These are phyloP conservation scores for Trichomonas vaginalis DNA, from an alignment of 208 protist genomes.

Conservation along the genomic window DNA sequence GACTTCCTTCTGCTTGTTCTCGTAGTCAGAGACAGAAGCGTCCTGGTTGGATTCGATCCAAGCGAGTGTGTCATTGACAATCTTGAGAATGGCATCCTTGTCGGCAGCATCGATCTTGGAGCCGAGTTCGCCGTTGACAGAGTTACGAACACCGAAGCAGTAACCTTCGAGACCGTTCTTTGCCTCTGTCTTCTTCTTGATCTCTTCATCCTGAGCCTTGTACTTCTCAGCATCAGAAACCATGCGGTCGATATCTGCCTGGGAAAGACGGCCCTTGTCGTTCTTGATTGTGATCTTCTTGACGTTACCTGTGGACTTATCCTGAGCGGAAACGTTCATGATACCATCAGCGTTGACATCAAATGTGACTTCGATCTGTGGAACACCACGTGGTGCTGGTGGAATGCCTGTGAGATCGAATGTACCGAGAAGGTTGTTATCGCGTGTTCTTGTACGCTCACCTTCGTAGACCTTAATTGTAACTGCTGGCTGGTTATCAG, in stretches of 20 bases:
- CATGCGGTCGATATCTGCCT: conserved; percentile 54
- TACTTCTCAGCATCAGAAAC: conserved; percentile 36
- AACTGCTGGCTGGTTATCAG: conserved; percentile 86
- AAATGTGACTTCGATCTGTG: no score
- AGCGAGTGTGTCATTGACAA: conserved; percentile 28
- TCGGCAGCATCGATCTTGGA: conserved; percentile 17
- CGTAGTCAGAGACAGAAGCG: conserved; percentile 29
- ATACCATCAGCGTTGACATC: conserved; percentile 95
- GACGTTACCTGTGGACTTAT: conserved; percentile 68
- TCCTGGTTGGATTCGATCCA: conserved; percentile 35
- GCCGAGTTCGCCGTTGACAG: conserved; percentile 21
- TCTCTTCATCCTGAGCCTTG: conserved; percentile 32
- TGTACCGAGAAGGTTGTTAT: conserved; percentile 60
- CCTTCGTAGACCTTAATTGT: conserved; percentile 93
- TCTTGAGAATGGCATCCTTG: conserved; percentile 28
- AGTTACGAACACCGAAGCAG: conserved; percentile 34
- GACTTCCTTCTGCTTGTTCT: conserved; percentile 40
- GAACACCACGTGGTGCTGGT: conserved; percentile 30
- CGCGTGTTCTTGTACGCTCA: conserved; percentile 76
- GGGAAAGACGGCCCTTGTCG: conserved; percentile 73
- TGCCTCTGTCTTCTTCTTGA: conserved; percentile 33
- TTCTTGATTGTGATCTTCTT: conserved; percentile 61
- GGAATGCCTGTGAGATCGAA: conserved; percentile 30
- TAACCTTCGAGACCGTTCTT: conserved; percentile 40
- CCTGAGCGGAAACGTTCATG: conserved; percentile 75